phyloP scores from a whole-genome alignment of 2,329 filamentous ascomycete genomes.

The Ceratocystis diversiconidia region DNA sequence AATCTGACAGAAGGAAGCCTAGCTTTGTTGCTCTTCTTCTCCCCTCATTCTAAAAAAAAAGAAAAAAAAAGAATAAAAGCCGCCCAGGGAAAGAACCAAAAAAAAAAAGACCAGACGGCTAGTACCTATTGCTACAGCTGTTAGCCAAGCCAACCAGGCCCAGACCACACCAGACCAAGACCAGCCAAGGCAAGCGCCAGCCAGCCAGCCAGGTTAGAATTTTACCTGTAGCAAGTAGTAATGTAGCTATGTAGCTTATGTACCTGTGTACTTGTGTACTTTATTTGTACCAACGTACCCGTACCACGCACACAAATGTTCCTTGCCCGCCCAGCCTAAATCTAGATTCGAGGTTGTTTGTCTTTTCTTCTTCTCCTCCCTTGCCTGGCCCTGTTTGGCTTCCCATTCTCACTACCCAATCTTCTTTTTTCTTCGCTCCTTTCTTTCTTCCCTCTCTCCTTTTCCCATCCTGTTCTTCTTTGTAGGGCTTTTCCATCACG shows the following conservation, averaged over 20 bases:
- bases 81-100: not conserved
- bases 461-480: not conserved
- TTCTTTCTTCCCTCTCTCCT: not conserved
- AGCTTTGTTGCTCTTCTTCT: not conserved
- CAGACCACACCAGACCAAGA: not conserved
- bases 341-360: not conserved
- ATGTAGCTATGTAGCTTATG: not conserved
- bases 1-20: constrained; percentile 4
- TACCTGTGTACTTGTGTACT: no score
- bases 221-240: not conserved
- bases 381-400: not conserved
- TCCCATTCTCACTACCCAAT: not conserved
- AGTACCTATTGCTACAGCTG: not conserved
- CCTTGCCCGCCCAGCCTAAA: not conserved
- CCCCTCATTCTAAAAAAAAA: not conserved
- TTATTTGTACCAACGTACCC: no score
- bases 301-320: no score
- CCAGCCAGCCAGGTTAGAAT: not conserved
- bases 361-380: not conserved
- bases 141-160: not conserved
- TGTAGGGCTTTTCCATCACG: not conserved
- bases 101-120: not conserved
- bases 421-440: not conserved
- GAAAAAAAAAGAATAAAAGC: not conserved
- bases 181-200: not conserved